phyloP scores from a whole-genome alignment of 768 basidiomycete species.

The Dioszegia crocea region DNA sequence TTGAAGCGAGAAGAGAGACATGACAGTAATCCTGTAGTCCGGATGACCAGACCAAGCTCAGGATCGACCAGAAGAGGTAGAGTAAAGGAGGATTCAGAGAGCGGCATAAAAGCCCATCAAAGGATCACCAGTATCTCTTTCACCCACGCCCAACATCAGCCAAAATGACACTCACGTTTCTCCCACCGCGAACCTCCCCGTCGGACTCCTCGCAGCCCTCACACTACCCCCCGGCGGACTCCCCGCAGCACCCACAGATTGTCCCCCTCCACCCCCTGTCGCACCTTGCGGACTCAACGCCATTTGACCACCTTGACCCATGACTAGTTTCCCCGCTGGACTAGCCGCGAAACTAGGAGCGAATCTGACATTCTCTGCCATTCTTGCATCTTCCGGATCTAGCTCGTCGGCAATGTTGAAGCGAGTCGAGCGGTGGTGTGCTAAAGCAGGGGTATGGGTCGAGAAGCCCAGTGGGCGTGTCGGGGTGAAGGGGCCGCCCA shows the following conservation, averaged over 20 bases:
- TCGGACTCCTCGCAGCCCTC: constrained; percentile 12
- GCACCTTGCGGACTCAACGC: not conserved
- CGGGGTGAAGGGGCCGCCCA: constrained; percentile 13
- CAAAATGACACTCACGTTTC: constrained; percentile 21
- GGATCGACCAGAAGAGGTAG: no score
- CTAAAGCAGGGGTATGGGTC: not conserved
- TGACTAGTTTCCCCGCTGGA: constrained; percentile 36
- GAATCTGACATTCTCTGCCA: constrained; percentile 40
- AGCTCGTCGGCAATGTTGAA: constrained; percentile 34
- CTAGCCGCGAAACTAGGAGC: constrained; percentile 34
- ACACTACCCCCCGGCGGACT: not conserved
- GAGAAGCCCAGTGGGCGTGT: not conserved
- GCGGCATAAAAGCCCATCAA: no score
- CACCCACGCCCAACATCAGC: no score
- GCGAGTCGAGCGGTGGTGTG: not conserved
- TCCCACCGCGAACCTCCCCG: constrained; percentile 7
- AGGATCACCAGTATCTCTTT: no score
- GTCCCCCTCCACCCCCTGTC: no score
- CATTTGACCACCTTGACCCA: constrained; percentile 14
- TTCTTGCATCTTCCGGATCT: constrained; percentile 35
- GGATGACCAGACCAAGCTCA: no score
- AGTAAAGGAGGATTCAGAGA: no score
- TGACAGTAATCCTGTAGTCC: no score
- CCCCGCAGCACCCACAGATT: not conserved
- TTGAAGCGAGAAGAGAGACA: no score